phyloP scores from a whole-genome alignment of 371 early-diverging fungal species.

The Mortierella sp. region DNA sequence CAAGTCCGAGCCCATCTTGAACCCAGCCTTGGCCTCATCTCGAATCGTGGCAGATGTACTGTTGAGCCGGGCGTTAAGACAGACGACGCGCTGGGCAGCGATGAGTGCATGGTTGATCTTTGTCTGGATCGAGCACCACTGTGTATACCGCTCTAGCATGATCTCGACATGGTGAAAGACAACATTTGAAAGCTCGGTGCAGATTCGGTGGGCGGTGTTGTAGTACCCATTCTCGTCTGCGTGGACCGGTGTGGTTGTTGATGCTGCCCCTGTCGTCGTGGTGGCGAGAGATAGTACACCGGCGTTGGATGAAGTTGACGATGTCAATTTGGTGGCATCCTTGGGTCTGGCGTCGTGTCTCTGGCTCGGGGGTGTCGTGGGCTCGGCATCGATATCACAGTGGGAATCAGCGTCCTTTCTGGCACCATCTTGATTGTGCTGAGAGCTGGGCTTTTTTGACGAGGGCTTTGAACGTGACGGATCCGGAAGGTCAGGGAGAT shows the following conservation, averaged over 20 bases:
- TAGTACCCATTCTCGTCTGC: constrained; percentile 10
- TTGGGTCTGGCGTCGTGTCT: not conserved
- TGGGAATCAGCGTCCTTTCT: not conserved
- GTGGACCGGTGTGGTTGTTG: not conserved
- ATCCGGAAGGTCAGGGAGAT: constrained; percentile 32
- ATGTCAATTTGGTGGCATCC: not conserved
- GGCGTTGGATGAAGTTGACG: not conserved
- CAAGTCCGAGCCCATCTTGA: constrained; percentile 35
- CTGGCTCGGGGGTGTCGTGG: not conserved
- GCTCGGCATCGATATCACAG: too few relatives aligned
- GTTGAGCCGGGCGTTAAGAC: constrained; percentile 31
- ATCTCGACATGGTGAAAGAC: constrained; percentile 40
- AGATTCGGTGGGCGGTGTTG: constrained; percentile 46
- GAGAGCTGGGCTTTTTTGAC: not conserved
- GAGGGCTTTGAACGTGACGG: not conserved
- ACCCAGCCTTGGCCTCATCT: constrained; percentile 47
- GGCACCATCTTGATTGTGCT: not conserved
- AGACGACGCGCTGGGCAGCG: constrained; percentile 35
- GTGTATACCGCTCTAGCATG: constrained; percentile 36
- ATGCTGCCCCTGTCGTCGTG: too few relatives aligned
- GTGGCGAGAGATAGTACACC: too few relatives aligned
- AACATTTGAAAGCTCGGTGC: constrained; percentile 40
- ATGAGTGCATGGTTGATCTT: constrained; percentile 41
- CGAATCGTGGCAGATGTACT: constrained; percentile 11
- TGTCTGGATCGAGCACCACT: constrained; percentile 44